Evolutionary conservation across 768 basidiomycete species (phyloP).

Genomic region (Tephrocybe sp.): DNA sequence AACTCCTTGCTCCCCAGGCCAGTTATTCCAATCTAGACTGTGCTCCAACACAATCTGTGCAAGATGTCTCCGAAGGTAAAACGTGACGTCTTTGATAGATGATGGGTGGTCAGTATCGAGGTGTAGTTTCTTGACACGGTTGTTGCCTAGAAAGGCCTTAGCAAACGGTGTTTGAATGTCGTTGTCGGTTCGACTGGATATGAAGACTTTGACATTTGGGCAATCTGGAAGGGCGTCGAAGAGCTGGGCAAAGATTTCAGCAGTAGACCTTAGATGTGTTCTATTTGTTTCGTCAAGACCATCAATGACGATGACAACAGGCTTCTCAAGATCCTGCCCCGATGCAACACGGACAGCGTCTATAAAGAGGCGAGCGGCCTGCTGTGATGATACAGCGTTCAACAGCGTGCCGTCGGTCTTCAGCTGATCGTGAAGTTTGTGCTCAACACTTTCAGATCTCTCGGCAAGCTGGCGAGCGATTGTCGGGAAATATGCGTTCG

Average conservation of each 20-base stretch:
- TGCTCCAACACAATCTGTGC: conserved; percentile 4
- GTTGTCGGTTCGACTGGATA: conserved; percentile 22
- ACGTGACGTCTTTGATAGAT: conserved; percentile 16
- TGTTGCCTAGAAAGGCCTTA: conserved; percentile 1
- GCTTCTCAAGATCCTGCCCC: conserved; percentile 1
- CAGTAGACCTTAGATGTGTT: conserved; percentile 8
- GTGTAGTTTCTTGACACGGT: conserved; percentile 18
- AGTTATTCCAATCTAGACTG: conserved; percentile 7
- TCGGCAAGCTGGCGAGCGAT: conserved; percentile 18
- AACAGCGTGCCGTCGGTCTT: conserved; percentile 14
- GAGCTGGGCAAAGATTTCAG: conserved; percentile 15
- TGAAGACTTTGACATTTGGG: conserved; percentile 19
- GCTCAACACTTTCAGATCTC: conserved; percentile 2
- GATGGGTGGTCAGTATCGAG: conserved; percentile 16
- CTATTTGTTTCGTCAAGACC: conserved; percentile 20
- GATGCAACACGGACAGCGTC: conserved; percentile 11
- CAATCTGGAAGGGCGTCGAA: conserved; percentile 7
- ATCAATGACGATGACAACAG: conserved; percentile 21
- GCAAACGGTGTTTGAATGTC: conserved; percentile 18
- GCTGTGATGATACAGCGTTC: conserved; percentile 12
- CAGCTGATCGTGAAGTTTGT: conserved; percentile 2
- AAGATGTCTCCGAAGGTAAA: conserved; percentile 10
- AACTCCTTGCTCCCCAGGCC: conserved; percentile 14
- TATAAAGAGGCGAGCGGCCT: conserved; percentile 17
- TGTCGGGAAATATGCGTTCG: too few species aligned